A percentile compares a stretch with the other conserved stretches of the same genome.
Conservation (phyloP, 257 asterid genomes). For the Cynanchum wilfordii region DNA sequence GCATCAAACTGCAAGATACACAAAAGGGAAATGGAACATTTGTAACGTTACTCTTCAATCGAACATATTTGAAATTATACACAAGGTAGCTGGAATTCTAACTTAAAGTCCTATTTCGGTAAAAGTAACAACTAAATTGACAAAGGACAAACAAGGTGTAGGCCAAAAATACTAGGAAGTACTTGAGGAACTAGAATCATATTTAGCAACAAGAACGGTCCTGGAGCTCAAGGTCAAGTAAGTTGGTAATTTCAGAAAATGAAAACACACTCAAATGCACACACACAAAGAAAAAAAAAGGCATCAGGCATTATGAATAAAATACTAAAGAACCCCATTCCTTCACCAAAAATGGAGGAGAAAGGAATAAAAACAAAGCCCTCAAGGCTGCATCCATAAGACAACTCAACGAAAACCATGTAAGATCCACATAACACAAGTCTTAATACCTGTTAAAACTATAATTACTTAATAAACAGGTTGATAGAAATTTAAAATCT, state of each 20-base stretch:
- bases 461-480: not conserved
- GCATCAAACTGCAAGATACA: not conserved
- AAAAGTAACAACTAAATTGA: not conserved
- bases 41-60: not conserved
- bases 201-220: not conserved
- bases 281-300: not conserved
- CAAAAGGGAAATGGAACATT: not conserved
- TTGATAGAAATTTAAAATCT: not conserved
- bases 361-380: no score
- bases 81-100: not conserved
- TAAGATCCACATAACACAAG: not conserved
- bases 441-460: not conserved
- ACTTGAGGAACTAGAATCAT: not conserved
- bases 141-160: not conserved
- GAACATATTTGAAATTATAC: not conserved
- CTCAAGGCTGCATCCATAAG: not conserved
- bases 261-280: no score
- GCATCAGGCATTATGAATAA: not conserved
- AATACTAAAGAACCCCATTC: not conserved
- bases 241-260: not conserved
- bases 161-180: not conserved
- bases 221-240: not conserved
- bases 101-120: not conserved
- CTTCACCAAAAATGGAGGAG: no score
- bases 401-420: not conserved